Evolutionary conservation across 805 yeast species (phyloP), one percentile per base, ranked within the genome.

Genomic region (Candida boleticola): DNA sequence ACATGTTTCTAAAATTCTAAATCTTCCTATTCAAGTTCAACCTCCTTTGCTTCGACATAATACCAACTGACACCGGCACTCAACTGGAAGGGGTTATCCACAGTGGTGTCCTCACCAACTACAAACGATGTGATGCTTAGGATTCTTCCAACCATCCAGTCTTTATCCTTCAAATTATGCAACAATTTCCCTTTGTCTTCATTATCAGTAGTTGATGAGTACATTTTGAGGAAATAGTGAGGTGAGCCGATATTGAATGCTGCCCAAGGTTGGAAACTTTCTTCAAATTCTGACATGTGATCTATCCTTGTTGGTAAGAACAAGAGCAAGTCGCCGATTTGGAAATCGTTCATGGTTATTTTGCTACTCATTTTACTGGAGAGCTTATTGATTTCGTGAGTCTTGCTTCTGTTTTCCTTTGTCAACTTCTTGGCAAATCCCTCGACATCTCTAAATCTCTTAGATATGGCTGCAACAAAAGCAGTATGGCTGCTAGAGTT

Each of bases 241-340:
- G 95, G 93, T 0, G 88, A 83, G 1, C 92, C 95, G 42, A 86
- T 74, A 50, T 93, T 90, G 67, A 92, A 92, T 1, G 95, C 96
- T 0, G 97, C 97, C 98, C 98, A 92, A 0, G 92, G 89, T 41
- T 71, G 78, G 9, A 50, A 17, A 7, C 25, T 43, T 30, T 61
- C 58, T 23, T 44, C 51, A 10, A 35, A 35, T 7, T 51, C 59
- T 29, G 44, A 42, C 5, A 43, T 42, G 21, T 58, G 41, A 51
- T 76, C 77, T 36, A 75, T 74, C 34, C 80, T 66, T 0, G 96
- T 89, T 2, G 95, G 97, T 48, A 92, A 64, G 57, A 92, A 92
- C 43, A 92, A 65, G 1, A 88, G 96, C 52, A 89, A 65, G 59
- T 90, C 97, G 10, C 85, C 88, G 9, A 66, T 63, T 43, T 76